Conservation (phyloP, 139 green algal species). For the Chlorella sp. region DNA sequence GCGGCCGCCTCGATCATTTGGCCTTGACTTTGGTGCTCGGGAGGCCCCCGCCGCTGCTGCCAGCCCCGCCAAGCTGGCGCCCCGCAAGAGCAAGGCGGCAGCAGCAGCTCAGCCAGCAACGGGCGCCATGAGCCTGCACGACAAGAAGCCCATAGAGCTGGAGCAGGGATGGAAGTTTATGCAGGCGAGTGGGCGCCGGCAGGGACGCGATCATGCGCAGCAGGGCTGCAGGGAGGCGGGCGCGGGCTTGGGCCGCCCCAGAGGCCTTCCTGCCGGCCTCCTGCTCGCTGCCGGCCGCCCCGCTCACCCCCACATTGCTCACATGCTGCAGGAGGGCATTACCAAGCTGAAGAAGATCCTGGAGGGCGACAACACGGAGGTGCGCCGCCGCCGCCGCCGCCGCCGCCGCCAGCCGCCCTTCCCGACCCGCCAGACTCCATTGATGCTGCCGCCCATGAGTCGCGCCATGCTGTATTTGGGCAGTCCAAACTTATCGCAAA, state of each 20-base stretch:
- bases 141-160: slow-evolving; percentile 75
- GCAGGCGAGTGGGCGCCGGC: slow-evolving; percentile 63
- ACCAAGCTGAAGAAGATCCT: slow-evolving; percentile 94
- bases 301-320: neutral
- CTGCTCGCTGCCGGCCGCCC: neutral
- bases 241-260: neutral
- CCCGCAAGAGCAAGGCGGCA: neutral
- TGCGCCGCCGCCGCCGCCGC: neutral
- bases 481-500: too few species aligned
- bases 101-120: neutral
- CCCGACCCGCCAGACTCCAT: neutral
- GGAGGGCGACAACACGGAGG: slow-evolving; percentile 64
- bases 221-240: neutral
- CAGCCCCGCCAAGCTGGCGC: too few species aligned
- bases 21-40: too few species aligned
- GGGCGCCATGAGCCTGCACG: neutral
- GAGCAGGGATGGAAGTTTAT: slow-evolving; percentile 92
- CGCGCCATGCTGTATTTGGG: neutral
- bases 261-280: neutral
- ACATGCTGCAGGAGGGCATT: slow-evolving; percentile 82
- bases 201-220: neutral
- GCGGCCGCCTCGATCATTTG: too few species aligned
- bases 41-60: too few species aligned
- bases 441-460: neutral
- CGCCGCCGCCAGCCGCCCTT: neutral